Evolutionary conservation across 352 stramenopile species (phyloP), one percentile per base, ranked within the genome.

Genomic region (Phytophthora pisi): DNA sequence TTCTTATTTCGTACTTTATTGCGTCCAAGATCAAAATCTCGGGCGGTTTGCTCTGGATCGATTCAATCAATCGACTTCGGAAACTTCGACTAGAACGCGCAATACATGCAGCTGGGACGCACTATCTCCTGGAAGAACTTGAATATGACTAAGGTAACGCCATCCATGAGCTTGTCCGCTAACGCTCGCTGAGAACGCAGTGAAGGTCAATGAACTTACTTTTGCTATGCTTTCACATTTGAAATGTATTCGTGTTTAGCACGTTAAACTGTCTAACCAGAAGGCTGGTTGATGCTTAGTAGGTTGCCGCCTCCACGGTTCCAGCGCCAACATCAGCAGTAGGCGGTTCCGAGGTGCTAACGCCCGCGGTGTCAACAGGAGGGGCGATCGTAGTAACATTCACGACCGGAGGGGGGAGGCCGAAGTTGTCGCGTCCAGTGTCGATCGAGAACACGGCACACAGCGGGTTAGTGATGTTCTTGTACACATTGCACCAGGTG

Each of bases 401-500:
- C 2, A 40, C 34, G 9, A 61, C 57, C 6, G 47, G 56, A 49
- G 57, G 56, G 16, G 57, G 64, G 5, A 71, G 57, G 6, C 57
- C 57, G 34, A 71, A 71, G 18, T 13, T 71, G 42, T 62, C 50
- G 40, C 54, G 49, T 10, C 67, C 61, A 31, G 63, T 75, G n/a
- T 76, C 40, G n/a, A 83, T 59, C 10, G 49, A 72, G 63, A 90
- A 88, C 36, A 60, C 64, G 5, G 73, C 72, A 40, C 78, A 89
- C 1, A 89, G 54, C 38, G 73, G 66, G 47, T 85, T 70, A 2
- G 64, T 69, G 51, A 69, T 64, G 24, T 63, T 68, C 47, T 78
- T 70, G 76, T 91, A 84, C 23, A 89, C 79, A 16, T 88, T 61
- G 64, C 89, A 96, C 66, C 87, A 86, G 3, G 74, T 84, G 6